These are phyloP conservation scores for Leishmania guyanensis DNA, from an alignment of 208 protist genomes.

Conservation along the genomic window DNA sequence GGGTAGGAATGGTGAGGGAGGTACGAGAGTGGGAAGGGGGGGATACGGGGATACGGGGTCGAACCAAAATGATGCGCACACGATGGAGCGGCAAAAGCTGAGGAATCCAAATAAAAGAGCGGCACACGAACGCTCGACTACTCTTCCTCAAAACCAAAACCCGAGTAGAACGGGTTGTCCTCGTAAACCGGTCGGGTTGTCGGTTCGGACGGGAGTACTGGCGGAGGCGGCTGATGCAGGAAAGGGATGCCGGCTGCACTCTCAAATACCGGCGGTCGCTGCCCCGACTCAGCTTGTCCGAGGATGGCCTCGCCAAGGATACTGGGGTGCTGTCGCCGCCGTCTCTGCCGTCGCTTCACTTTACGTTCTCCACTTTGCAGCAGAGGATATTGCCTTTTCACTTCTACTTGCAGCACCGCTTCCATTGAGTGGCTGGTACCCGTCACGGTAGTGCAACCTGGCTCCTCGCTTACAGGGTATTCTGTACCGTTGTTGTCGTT, in stretches of 20 bases:
- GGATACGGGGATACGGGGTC: not conserved
- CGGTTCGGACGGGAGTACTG: not conserved
- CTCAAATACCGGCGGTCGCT: slow-evolving; percentile 6
- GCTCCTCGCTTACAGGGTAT: slow-evolving; percentile 2
- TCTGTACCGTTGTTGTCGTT: slow-evolving; percentile 18
- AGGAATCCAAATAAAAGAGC: not conserved
- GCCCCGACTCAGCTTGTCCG: not conserved
- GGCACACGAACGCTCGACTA: not conserved
- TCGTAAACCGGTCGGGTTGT: slow-evolving; percentile 14
- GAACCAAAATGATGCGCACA: not conserved
- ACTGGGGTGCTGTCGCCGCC: slow-evolving; percentile 5
- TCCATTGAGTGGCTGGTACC: not conserved
- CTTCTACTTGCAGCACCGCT: not conserved
- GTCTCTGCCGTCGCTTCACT: not conserved
- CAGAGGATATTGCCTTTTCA: not conserved
- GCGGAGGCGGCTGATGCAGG: not conserved
- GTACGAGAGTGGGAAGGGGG: not conserved
- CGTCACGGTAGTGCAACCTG: too few relatives aligned
- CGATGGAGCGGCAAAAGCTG: not conserved
- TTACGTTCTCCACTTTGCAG: not conserved
- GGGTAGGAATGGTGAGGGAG: not conserved
- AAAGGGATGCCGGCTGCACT: not conserved
- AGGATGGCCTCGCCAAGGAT: slow-evolving; percentile 7
- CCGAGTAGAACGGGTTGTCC: slow-evolving; percentile 44
- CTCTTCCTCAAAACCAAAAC: slow-evolving; percentile 44